Base-by-base conservation (phyloP, 2,329 filamentous ascomycete genomes). In the Trichoderma lentiforme region DNA sequence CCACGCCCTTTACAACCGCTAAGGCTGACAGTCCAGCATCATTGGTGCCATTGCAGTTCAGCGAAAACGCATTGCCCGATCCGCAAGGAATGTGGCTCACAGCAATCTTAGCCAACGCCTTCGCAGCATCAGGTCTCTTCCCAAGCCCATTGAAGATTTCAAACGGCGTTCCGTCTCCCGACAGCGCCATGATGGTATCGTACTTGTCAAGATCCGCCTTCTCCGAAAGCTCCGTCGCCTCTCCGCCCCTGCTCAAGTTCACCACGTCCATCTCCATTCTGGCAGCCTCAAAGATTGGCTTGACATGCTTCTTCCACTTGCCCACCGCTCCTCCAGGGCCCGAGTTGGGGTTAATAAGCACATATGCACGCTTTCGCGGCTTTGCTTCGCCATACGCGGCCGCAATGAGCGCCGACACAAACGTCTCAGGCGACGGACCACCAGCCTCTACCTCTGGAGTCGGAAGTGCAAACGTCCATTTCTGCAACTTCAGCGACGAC, bases 141-240 rank as follows among this genome's bases (percentile, higher is more conserved):
- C 89, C 94, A 36, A 99, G 83, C 0, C 96, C 96, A 79, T 99
- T 98, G 84, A 98, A 97, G 9, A 97, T 92, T 81, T 99, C 96
- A 79, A 97, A 92, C 0, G 94, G 92, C 51, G 97, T 86, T 11
- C 96, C 96, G 77, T 99, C 96, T 5, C 96, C 96, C 0, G 95
- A 98, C 79, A 94, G 96, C 74, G 93, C 93, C 30, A 95, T 90
- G 15, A 98, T 88, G 9, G 94, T 91, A 82, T 99, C 96, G 81
- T 90, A 97, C 2, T 87, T 88, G 62, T 94, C 88, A 32, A 96
- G 86, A 78, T 98, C 93, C 63, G 97, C 82, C 56, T 90, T 86
- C 78, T 92, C 86, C 12, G 90, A 91, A 73, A 98, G 90, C 24
- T 93, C 91, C 1, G 91, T 86, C 1, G 93, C 96, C 81, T 98